Evolutionary conservation across 805 yeast species (phyloP).

Genomic region (Cyberlindnera misumaiensis): DNA sequence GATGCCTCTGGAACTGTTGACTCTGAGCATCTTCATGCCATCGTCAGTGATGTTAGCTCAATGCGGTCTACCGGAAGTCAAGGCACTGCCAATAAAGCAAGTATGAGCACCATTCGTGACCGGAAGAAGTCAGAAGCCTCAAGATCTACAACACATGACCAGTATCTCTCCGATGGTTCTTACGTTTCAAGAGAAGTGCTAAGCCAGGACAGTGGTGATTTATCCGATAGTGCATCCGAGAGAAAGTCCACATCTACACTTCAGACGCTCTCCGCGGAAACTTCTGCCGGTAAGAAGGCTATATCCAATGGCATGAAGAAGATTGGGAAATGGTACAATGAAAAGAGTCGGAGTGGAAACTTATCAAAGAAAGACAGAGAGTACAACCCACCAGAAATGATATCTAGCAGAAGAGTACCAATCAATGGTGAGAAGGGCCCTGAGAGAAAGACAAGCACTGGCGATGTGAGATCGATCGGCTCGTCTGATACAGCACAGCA

Average conservation of each 20-base stretch:
- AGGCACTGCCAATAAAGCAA: slow-evolving; percentile 4
- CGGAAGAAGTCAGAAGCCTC: slow-evolving; percentile 19
- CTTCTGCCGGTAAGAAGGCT: slow-evolving; percentile 29
- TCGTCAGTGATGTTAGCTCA: slow-evolving; percentile 11
- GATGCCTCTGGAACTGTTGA: too few species aligned
- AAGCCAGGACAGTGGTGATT: slow-evolving; percentile 12
- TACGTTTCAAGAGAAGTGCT: slow-evolving; percentile 14
- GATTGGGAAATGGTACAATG: slow-evolving; percentile 65
- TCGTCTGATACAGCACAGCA: slow-evolving; percentile 1
- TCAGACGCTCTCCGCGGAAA: slow-evolving; percentile 20
- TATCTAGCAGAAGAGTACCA: slow-evolving; percentile 42
- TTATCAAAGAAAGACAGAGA: slow-evolving; percentile 2
- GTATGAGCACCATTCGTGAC: slow-evolving; percentile 1
- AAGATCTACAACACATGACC: slow-evolving; percentile 22
- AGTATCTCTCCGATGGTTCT: slow-evolving; percentile 24
- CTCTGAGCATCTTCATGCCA: neutral
- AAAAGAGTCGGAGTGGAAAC: slow-evolving; percentile 28
- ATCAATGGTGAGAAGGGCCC: slow-evolving; percentile 8
- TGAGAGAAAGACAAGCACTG: slow-evolving; percentile 6
- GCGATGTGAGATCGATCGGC: slow-evolving; percentile 6
- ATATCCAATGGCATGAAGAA: slow-evolving; percentile 45
- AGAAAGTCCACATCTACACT: slow-evolving; percentile 15
- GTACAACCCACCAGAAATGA: slow-evolving; percentile 55
- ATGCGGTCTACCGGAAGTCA: slow-evolving; percentile 10
- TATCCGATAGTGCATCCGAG: slow-evolving; percentile 2